phyloP scores from a whole-genome alignment of 805 yeast genomes.

The Candida broadrunensis region DNA sequence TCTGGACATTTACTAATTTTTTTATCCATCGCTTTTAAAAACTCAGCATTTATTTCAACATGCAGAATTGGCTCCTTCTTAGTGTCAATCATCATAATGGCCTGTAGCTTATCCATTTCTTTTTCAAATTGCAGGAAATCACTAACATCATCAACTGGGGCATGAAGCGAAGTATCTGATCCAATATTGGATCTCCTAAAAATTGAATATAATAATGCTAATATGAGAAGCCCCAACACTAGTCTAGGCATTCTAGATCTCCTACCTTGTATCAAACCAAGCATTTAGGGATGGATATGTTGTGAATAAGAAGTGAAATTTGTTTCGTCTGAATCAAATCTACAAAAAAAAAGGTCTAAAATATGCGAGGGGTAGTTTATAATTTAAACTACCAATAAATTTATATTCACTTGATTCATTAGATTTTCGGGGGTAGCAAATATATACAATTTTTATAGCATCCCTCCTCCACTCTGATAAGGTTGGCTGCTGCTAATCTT shows the following conservation, averaged over 20 bases:
- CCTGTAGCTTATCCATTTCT: background rate
- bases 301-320: no score
- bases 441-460: slow-evolving; percentile 13
- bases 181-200: background rate
- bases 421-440: slow-evolving; percentile 10
- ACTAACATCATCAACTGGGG: background rate
- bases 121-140: background rate
- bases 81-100: background rate
- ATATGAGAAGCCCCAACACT: background rate
- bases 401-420: no score
- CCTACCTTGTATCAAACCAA: background rate
- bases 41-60: slow-evolving; percentile 4
- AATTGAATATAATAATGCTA: background rate
- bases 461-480: slow-evolving; percentile 18
- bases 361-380: no score
- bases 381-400: no score
- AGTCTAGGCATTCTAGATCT: background rate
- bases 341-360: no score
- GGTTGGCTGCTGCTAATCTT: slow-evolving; percentile 17
- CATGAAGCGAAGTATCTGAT: background rate
- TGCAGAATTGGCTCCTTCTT: background rate
- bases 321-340: no score
- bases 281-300: background rate
- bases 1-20: slow-evolving; percentile 47
- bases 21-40: slow-evolving; percentile 16